phyloP scores from a whole-genome alignment of 306 rosid genomes.

The Vigna trinervia region DNA sequence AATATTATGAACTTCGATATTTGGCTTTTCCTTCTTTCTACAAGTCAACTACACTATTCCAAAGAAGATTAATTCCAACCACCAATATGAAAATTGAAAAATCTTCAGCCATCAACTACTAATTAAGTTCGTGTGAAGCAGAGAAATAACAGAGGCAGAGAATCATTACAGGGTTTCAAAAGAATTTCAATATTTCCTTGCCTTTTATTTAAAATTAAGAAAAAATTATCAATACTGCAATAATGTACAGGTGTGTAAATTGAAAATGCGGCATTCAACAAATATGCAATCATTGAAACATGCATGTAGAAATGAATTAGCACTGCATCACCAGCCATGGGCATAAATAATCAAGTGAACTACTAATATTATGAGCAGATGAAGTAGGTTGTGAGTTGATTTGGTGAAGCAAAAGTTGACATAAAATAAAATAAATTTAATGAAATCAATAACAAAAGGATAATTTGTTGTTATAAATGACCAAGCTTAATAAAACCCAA shows the following conservation, averaged over 20 bases:
- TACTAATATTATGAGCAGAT: background rate
- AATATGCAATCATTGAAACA: conserved; percentile 1
- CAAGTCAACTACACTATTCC: conserved; percentile 57
- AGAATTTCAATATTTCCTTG: background rate
- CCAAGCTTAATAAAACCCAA: too few relatives aligned
- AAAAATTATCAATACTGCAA: background rate
- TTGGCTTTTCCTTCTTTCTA: conserved; percentile 28
- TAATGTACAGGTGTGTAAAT: conserved; percentile 1
- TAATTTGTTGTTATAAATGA: too few relatives aligned
- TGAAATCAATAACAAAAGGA: background rate
- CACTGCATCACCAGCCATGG: background rate
- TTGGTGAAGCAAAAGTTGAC: conserved; percentile 3
- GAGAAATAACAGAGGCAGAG: background rate
- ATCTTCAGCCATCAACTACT: conserved; percentile 22
- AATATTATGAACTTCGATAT: conserved; percentile 35
- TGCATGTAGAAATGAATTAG: background rate
- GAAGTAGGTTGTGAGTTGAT: background rate
- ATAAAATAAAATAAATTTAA: conserved; percentile 1
- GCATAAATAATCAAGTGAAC: conserved; percentile 16
- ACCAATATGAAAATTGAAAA: conserved; percentile 11
- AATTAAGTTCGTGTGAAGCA: background rate
- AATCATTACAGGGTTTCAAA: background rate
- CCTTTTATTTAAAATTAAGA: background rate
- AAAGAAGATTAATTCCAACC: conserved; percentile 34
- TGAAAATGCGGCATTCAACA: conserved; percentile 6